Conservation (phyloP, 176 grass and related monocot species). For the Cenchrus purpureus region DNA sequence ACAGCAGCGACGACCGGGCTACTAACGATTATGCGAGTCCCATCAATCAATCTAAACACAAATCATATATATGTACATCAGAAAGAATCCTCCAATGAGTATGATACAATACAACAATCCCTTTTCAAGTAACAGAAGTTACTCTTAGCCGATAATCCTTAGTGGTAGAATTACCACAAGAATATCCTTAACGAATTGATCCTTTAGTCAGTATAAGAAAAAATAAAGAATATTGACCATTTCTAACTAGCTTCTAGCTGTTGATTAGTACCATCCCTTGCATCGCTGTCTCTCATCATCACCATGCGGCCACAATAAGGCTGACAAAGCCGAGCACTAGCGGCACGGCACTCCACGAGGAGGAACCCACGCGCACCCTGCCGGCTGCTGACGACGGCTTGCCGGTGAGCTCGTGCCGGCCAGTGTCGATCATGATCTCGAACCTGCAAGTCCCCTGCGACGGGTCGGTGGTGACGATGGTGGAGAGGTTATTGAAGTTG, state of each 20-base stretch:
- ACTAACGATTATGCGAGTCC: too few species aligned
- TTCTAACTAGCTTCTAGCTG: constrained; percentile 16
- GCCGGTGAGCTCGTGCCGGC: constrained; percentile 47
- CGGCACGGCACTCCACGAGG: not conserved
- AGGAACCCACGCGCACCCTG: not conserved
- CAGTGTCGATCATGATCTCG: constrained; percentile 74
- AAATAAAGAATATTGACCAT: constrained; percentile 5
- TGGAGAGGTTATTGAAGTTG: constrained; percentile 66
- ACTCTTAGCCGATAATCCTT: not conserved
- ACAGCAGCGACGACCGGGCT: too few species aligned
- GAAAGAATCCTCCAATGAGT: constrained; percentile 43
- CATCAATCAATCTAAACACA: too few species aligned
- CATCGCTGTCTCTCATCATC: not conserved
- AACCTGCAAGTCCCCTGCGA: constrained; percentile 74
- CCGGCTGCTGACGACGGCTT: constrained; percentile 20
- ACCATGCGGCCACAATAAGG: not conserved
- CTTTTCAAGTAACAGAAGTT: not conserved
- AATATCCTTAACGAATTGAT: not conserved
- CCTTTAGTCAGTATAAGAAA: not conserved
- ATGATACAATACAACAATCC: not conserved
- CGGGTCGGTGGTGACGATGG: constrained; percentile 69
- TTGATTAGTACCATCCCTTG: not conserved
- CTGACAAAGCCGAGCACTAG: not conserved
- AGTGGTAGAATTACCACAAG: constrained; percentile 22
- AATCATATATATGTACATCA: constrained; percentile 7